These are phyloP conservation scores for Aspergillus persii DNA, from an alignment of 2,329 filamentous ascomycete species.

Conservation along the genomic window DNA sequence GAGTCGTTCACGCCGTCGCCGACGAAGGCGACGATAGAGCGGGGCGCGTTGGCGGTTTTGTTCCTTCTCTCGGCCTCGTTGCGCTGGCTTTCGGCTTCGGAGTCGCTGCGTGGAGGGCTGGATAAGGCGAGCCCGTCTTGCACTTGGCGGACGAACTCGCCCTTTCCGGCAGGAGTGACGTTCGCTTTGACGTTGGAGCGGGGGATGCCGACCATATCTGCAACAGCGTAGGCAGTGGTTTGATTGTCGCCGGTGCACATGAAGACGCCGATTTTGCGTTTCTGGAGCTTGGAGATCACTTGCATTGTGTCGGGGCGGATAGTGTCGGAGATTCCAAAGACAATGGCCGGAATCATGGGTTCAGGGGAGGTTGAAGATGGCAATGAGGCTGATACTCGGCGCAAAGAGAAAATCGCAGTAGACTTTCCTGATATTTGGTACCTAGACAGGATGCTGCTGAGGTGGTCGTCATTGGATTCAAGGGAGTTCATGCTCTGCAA, in stretches of 20 bases:
- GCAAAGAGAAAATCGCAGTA: slow-evolving; percentile 44
- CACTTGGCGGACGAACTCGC: slow-evolving; percentile 41
- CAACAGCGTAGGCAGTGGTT: slow-evolving; percentile 80
- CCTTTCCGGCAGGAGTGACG: slow-evolving; percentile 80
- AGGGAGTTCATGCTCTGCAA: slow-evolving; percentile 35
- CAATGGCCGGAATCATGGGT: slow-evolving; percentile 52
- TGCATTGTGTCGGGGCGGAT: slow-evolving; percentile 69
- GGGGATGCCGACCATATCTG: slow-evolving; percentile 70
- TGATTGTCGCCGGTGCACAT: slow-evolving; percentile 91
- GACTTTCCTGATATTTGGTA: slow-evolving; percentile 45
- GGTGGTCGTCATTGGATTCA: slow-evolving; percentile 32
- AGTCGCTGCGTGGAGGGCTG: background rate
- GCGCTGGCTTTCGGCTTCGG: slow-evolving; percentile 11
- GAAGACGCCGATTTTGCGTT: slow-evolving; percentile 71
- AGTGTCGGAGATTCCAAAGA: slow-evolving; percentile 77
- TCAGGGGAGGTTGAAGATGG: slow-evolving; percentile 16
- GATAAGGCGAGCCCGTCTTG: slow-evolving; percentile 24
- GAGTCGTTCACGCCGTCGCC: slow-evolving; percentile 87
- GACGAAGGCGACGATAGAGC: slow-evolving; percentile 72
- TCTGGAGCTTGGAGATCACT: slow-evolving; percentile 64
- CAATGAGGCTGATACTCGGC: slow-evolving; percentile 18
- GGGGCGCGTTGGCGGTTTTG: slow-evolving; percentile 15
- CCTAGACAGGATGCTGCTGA: slow-evolving; percentile 35
- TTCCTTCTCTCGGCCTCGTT: background rate
- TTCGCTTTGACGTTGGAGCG: slow-evolving; percentile 75